Base-by-base conservation (phyloP, 2,329 filamentous ascomycete genomes). In the Trichoderma guizhouense region DNA sequence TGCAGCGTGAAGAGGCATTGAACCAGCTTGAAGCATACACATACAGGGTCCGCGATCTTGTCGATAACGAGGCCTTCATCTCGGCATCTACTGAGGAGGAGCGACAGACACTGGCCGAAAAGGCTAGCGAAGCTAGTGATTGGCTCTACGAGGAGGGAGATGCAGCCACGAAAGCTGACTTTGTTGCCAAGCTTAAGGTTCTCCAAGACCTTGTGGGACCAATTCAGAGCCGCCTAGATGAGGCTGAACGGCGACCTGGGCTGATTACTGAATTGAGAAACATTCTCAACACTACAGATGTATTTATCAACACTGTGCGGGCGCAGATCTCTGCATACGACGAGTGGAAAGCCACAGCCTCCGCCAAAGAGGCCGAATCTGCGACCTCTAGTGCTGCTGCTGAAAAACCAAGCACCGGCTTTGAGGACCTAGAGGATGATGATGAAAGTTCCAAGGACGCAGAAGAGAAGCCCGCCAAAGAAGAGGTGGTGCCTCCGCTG, bases 1-100 rank as follows among this genome's bases (percentile, higher is more conserved):
- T 90, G 43, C 85, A 90, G 72, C 90, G 95, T 36, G 95, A 98
- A 79, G 95, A 98, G 80, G 90, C 93, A 1, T 85, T 98, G 71
- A 99, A 98, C 82, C 92, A 93, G 75, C 89, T 99, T n/a, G 96
- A 99, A 82, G 91, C 88, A 14, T 98, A 92, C 81, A 97, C 95
- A 15, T 99, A 99, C 86, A 92, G 90, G 78, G 89, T 93, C 32
- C 91, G 94, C 30, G 94, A 98, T 80, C 86, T 97, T 58, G 86
- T 98, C 2, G 91, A 93, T 55, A 91, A 92, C 73, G 90, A 93
- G 62, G 86, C 86, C 1, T 98, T 98, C 79, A 84, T 92, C 67
- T 86, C 86, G 14, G 89, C 87, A 4, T 92, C 94, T 36, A 95
- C 92, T 11, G 84, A 89, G 4, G 86, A 88, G 24, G 88, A 94